A percentile compares a stretch with the other conserved stretches of the same genome.
Conservation (phyloP, 768 basidiomycete genomes). For the Auriscalpium microsporum region DNA sequence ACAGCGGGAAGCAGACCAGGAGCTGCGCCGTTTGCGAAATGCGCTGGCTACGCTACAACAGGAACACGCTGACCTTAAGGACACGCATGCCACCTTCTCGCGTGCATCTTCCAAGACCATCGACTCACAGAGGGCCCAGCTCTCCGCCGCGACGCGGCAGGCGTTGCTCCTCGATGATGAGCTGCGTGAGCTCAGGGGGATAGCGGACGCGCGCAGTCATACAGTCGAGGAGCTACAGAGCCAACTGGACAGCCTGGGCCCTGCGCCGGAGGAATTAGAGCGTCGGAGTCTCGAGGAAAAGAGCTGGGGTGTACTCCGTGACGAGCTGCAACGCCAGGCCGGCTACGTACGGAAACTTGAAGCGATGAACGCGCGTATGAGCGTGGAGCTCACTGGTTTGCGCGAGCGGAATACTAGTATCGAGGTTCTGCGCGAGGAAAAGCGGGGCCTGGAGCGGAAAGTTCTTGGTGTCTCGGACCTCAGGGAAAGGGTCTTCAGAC, state of each 20-base stretch:
- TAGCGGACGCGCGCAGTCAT: slow-evolving; percentile 34
- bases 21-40: slow-evolving; percentile 44
- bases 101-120: slow-evolving; percentile 42
- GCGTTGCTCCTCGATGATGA: slow-evolving; percentile 40
- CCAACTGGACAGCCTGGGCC: slow-evolving; percentile 37
- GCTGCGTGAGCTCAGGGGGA: slow-evolving; percentile 31
- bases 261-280: slow-evolving; percentile 24
- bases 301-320: slow-evolving; percentile 54
- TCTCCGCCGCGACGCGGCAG: slow-evolving; percentile 40
- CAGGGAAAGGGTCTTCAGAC: slow-evolving; percentile 41
- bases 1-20: slow-evolving; percentile 42
- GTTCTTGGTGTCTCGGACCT: slow-evolving; percentile 43
- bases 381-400: slow-evolving; percentile 42
- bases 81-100: slow-evolving; percentile 40
- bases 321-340: slow-evolving; percentile 62
- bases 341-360: slow-evolving; percentile 54
- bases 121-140: slow-evolving; percentile 42
- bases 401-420: slow-evolving; percentile 50
- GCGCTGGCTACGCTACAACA: slow-evolving; percentile 43
- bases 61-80: slow-evolving; percentile 53
- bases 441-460: slow-evolving; percentile 51
- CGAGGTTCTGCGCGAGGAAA: slow-evolving; percentile 70
- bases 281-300: slow-evolving; percentile 36
- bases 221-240: slow-evolving; percentile 38
- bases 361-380: slow-evolving; percentile 45